These are phyloP conservation scores for Daedalea quercina DNA, from an alignment of 768 basidiomycete genomes.

Conservation along the genomic window DNA sequence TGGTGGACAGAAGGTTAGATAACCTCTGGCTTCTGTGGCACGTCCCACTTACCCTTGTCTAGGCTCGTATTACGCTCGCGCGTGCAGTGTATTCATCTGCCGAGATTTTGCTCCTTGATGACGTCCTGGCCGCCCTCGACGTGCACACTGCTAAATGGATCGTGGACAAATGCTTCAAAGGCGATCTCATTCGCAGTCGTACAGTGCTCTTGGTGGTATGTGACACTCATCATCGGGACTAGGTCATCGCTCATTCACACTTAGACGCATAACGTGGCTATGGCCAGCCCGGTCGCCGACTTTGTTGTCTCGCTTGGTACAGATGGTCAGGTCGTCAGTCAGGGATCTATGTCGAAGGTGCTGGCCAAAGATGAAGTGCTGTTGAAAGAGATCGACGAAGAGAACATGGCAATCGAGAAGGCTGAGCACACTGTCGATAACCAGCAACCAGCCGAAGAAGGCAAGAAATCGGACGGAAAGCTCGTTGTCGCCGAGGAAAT, in stretches of 20 bases:
- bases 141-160: conserved; percentile 44
- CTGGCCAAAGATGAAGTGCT: conserved; percentile 34
- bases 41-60: conserved; percentile 31
- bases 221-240: not conserved
- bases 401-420: conserved; percentile 15
- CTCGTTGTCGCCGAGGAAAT: conserved; percentile 32
- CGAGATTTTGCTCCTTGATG: conserved; percentile 59
- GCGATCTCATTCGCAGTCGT: conserved; percentile 38
- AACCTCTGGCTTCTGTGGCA: not conserved
- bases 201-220: conserved; percentile 44
- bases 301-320: conserved; percentile 47
- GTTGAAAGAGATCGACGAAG: conserved; percentile 18
- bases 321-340: conserved; percentile 45
- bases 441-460: not conserved
- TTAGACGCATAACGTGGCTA: conserved; percentile 44
- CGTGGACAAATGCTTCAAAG: conserved; percentile 39
- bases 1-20: conserved; percentile 39
- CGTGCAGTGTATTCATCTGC: conserved; percentile 54
- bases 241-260: not conserved
- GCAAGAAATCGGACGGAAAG: conserved; percentile 21
- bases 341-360: conserved; percentile 41
- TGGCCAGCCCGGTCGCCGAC: conserved; percentile 44
- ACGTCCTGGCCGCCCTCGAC: conserved; percentile 46
- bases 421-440: conserved; percentile 18
- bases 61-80: conserved; percentile 39